Percentiles rank a stretch among this genome's conserved stretches.
Conservation (phyloP, 2,329 filamentous ascomycete genomes). For the Coniochaeta sp. region DNA sequence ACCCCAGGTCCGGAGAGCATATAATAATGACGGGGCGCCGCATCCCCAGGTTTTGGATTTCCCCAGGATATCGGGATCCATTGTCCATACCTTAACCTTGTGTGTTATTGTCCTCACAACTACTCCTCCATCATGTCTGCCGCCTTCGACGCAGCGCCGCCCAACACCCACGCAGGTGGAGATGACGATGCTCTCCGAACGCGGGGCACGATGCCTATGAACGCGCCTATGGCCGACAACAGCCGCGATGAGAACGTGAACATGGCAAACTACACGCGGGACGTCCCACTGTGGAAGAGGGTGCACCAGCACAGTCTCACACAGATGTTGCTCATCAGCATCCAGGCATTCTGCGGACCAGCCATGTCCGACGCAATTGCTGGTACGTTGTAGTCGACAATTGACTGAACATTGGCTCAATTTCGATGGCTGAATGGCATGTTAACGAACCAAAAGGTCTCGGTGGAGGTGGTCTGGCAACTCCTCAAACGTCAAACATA, state of each 20-base stretch:
- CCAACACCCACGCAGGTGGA: constrained; percentile 3
- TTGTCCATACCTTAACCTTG: background rate
- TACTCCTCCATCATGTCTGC: background rate
- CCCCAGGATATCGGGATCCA: background rate
- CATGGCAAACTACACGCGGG: constrained; percentile 21
- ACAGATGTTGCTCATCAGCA: constrained; percentile 38
- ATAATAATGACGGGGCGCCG: background rate
- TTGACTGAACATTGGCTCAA: too few relatives aligned
- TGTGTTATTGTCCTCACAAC: background rate
- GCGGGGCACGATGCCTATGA: background rate
- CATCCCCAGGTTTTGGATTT: background rate
- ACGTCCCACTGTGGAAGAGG: constrained; percentile 32
- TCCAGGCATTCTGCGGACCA: constrained; percentile 36
- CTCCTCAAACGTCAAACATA: constrained; percentile 34
- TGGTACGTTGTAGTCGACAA: too few relatives aligned
- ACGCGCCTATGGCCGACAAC: constrained; percentile 6
- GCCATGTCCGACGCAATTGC: constrained; percentile 32
- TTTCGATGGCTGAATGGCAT: too few relatives aligned
- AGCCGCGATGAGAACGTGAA: constrained; percentile 19
- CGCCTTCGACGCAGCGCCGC: constrained; percentile 1
- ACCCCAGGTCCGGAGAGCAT: background rate
- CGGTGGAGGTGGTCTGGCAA: constrained; percentile 36
- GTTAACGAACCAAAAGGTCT: constrained; percentile 19
- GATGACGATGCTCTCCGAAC: constrained; percentile 2
- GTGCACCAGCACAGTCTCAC: constrained; percentile 39